A percentile compares a stretch with the other conserved stretches of the same genome.
These are phyloP conservation scores for Nakazawaea sp. DNA, from an alignment of 805 yeast genomes.

Conservation along the genomic window DNA sequence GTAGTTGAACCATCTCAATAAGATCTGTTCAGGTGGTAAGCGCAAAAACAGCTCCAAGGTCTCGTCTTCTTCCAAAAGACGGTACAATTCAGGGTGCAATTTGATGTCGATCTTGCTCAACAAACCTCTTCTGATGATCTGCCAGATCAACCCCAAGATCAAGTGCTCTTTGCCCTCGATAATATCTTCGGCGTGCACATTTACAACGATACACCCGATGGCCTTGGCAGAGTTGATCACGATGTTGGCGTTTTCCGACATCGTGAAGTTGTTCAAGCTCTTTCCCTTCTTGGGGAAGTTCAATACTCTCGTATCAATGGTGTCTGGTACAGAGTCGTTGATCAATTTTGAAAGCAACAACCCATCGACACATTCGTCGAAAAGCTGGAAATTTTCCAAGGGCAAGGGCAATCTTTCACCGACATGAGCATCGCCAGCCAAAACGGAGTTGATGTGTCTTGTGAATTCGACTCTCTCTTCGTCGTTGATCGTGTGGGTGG, in stretches of 20 bases:
- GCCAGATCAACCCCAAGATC: constrained; percentile 92
- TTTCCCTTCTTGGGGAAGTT: constrained; percentile 81
- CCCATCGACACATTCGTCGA: constrained; percentile 96
- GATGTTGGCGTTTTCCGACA: constrained; percentile 95
- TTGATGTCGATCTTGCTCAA: constrained; percentile 93
- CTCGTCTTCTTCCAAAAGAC: constrained; percentile 92
- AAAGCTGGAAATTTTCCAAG: constrained; percentile 88
- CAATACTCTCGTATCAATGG: constrained; percentile 95
- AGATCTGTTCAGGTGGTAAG: constrained; percentile 94
- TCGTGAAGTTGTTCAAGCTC: constrained; percentile 84
- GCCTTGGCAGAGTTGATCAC: constrained; percentile 98
- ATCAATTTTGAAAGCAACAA: constrained; percentile 86
- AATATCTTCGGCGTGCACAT: constrained; percentile 93
- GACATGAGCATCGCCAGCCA: constrained; percentile 81
- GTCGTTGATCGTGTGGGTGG: constrained; percentile 93
- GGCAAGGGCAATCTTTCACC: constrained; percentile 87
- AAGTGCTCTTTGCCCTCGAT: constrained; percentile 92
- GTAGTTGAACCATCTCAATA: constrained; percentile 95
- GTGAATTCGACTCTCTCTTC: constrained; percentile 96
- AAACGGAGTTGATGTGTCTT: constrained; percentile 87
- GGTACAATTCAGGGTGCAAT: constrained; percentile 91
- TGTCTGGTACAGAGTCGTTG: constrained; percentile 97
- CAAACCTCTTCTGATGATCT: constrained; percentile 93
- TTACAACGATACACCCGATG: constrained; percentile 96
- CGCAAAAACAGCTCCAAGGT: constrained; percentile 94